Conservation (phyloP, 805 yeast species). For the Hagleromyces aurorensis region DNA sequence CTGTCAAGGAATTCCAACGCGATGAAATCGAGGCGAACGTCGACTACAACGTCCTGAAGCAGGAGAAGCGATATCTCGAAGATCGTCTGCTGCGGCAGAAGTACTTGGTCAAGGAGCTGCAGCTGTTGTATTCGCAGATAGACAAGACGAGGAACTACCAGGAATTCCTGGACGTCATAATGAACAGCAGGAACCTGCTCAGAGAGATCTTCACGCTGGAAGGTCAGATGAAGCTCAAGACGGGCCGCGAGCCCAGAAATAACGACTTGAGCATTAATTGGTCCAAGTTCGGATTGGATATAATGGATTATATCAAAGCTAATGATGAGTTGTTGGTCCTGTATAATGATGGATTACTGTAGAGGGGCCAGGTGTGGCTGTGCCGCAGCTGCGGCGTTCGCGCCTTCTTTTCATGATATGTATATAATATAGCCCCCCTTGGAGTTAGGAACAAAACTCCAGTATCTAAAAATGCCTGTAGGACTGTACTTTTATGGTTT, state of each 20-base stretch:
- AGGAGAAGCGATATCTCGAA: conserved; percentile 19
- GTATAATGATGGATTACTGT: conserved; percentile 17
- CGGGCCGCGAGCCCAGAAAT: conserved; percentile 3
- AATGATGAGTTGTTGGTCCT: conserved; percentile 16
- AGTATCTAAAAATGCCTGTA: too few species aligned
- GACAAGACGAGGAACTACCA: conserved; percentile 26
- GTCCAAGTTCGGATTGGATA: conserved; percentile 23
- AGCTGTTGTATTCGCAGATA: conserved; percentile 21
- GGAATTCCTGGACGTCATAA: conserved; percentile 25
- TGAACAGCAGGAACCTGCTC: conserved; percentile 19
- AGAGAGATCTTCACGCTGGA: conserved; percentile 27
- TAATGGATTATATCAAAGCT: conserved; percentile 16
- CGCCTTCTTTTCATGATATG: not conserved
- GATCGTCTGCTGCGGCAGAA: conserved; percentile 14
- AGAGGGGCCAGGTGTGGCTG: conserved; percentile 1
- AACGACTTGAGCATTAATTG: conserved; percentile 15
- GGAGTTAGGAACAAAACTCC: too few species aligned
- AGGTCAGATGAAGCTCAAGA: conserved; percentile 9
- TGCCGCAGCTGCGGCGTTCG: not conserved
- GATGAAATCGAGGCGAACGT: conserved; percentile 14
- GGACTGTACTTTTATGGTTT: too few species aligned
- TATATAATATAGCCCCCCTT: too few species aligned
- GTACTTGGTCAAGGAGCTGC: conserved; percentile 19
- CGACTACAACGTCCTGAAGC: conserved; percentile 19
- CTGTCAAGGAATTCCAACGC: conserved; percentile 20